phyloP scores from a whole-genome alignment of 768 basidiomycete genomes.

The Dioszegia aurantiaca region DNA sequence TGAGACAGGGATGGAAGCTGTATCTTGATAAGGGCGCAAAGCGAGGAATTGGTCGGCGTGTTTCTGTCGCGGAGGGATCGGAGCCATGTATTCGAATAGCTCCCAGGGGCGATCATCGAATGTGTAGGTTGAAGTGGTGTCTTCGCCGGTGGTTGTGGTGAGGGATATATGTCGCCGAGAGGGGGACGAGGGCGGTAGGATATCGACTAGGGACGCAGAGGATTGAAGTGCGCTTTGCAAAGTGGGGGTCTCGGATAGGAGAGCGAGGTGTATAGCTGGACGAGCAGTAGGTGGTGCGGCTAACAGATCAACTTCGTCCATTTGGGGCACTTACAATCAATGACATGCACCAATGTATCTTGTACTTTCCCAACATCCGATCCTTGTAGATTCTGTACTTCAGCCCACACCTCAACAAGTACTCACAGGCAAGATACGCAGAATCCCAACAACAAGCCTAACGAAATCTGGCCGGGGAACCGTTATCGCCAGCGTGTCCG shows the following conservation, averaged over 20 bases:
- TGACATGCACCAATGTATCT: constrained; percentile 34
- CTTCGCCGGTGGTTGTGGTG: background rate
- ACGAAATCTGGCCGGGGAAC: constrained; percentile 37
- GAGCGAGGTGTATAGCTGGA: constrained; percentile 25
- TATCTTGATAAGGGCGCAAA: constrained; percentile 24
- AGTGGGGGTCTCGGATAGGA: constrained; percentile 25
- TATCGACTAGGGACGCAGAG: constrained; percentile 7
- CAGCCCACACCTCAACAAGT: background rate
- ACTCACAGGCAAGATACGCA: constrained; percentile 34
- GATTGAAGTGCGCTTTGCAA: constrained; percentile 17
- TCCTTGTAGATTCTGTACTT: background rate
- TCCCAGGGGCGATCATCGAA: constrained; percentile 47
- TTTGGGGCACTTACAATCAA: constrained; percentile 37
- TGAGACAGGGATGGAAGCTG: constrained; percentile 32
- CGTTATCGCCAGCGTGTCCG: constrained; percentile 16
- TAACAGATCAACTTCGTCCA: background rate
- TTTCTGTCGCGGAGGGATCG: constrained; percentile 8
- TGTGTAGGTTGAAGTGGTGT: background rate
- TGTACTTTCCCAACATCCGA: constrained; percentile 7
- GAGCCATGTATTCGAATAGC: constrained; percentile 36
- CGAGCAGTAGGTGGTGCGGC: constrained; percentile 33
- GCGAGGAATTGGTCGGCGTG: constrained; percentile 33
- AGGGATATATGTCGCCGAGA: constrained; percentile 23
- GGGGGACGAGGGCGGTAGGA: constrained; percentile 30
- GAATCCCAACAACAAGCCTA: constrained; percentile 22